These are phyloP conservation scores for Brachypodium distachyon DNA, from an alignment of 202 grass and related monocot species.

Conservation along the genomic window DNA sequence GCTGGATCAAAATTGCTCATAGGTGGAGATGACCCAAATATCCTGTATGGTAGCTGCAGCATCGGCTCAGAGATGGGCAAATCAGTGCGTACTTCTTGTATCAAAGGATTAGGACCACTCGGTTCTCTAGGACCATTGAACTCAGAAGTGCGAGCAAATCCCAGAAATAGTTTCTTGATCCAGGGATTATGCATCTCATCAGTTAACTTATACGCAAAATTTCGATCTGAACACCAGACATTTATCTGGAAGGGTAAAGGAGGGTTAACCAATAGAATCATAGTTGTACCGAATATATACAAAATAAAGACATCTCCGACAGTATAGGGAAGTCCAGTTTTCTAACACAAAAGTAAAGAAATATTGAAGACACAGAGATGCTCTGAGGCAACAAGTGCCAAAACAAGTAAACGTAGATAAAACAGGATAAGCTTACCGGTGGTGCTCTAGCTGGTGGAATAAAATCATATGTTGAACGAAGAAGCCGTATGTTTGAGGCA, in stretches of 20 bases:
- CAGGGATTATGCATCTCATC: slow-evolving; percentile 92
- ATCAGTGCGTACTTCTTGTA: slow-evolving; percentile 65
- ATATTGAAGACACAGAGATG: background rate
- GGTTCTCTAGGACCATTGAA: slow-evolving; percentile 92
- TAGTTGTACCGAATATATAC: background rate
- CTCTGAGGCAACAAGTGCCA: background rate
- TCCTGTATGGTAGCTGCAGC: slow-evolving; percentile 80
- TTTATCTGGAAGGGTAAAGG: slow-evolving; percentile 42
- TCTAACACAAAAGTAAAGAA: slow-evolving; percentile 2
- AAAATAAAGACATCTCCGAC: slow-evolving; percentile 2
- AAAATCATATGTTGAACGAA: slow-evolving; percentile 88
- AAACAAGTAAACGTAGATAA: background rate
- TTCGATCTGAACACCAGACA: slow-evolving; percentile 70
- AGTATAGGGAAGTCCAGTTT: background rate
- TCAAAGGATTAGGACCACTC: slow-evolving; percentile 59
- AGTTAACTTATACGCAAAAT: slow-evolving; percentile 72
- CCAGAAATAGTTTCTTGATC: slow-evolving; percentile 89
- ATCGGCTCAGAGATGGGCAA: slow-evolving; percentile 46
- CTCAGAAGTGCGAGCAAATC: slow-evolving; percentile 88
- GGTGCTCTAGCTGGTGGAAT: slow-evolving; percentile 90
- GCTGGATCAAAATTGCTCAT: slow-evolving; percentile 97
- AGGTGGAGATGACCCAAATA: slow-evolving; percentile 96
- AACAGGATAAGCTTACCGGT: slow-evolving; percentile 66
- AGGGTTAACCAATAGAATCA: background rate
- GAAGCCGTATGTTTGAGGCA: slow-evolving; percentile 63